Conservation (phyloP, 2,329 filamentous ascomycete genomes). For the Gyromitra esculenta region DNA sequence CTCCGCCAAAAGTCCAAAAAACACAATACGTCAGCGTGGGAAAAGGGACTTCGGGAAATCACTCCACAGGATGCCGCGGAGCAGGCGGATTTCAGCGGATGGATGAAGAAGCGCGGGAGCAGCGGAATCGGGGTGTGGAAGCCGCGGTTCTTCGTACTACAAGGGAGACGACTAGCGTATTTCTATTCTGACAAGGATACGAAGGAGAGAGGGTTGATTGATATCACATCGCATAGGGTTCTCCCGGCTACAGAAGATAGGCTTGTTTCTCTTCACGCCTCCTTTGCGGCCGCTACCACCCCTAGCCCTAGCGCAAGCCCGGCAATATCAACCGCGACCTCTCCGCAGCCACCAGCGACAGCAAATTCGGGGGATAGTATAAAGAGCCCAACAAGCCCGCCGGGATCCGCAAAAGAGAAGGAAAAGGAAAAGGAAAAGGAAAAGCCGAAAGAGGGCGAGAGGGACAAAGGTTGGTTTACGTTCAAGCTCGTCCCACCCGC, state of each 20-base stretch:
- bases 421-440: slow-evolving; percentile 58
- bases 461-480: slow-evolving; percentile 85
- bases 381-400: slow-evolving; percentile 52
- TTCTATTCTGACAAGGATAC: slow-evolving; percentile 94
- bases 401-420: slow-evolving; percentile 40
- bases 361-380: slow-evolving; percentile 48
- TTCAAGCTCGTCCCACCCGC: slow-evolving; percentile 97
- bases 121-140: slow-evolving; percentile 99
- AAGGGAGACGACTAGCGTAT: slow-evolving; percentile 89
- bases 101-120: slow-evolving; percentile 99
- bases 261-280: slow-evolving; percentile 88
- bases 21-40: slow-evolving; percentile 87
- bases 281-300: slow-evolving; percentile 84
- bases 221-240: slow-evolving; percentile 97
- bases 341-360: slow-evolving; percentile 57
- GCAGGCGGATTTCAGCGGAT: slow-evolving; percentile 90
- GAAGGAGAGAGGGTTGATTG: slow-evolving; percentile 93
- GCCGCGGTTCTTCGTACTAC: slow-evolving; percentile 91
- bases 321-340: slow-evolving; percentile 57
- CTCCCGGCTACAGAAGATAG: slow-evolving; percentile 91
- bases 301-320: slow-evolving; percentile 68
- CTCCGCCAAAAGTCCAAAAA: slow-evolving; percentile 82
- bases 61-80: slow-evolving; percentile 83
- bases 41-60: slow-evolving; percentile 82
- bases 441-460: slow-evolving; percentile 61